These are phyloP conservation scores for Uromyces viciae-fabae DNA, from an alignment of 1,284 basidiomycete species.

Conservation along the genomic window DNA sequence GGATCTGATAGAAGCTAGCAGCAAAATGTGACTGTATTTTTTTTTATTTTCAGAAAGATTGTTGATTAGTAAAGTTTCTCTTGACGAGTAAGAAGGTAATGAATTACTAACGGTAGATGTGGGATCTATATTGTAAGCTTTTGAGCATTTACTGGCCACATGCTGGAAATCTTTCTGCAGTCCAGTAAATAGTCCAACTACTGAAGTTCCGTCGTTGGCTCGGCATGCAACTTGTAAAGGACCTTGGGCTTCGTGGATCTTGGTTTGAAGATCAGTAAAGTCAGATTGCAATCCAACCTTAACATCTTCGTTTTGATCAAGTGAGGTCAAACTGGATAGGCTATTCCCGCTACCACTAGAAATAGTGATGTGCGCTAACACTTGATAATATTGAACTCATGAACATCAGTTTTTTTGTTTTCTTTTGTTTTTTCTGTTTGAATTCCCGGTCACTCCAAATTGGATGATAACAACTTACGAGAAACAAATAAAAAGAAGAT, in stretches of 20 bases:
- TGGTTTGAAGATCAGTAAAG: neutral
- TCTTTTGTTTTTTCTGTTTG: too few species aligned
- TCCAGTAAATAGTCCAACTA: neutral
- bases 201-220: neutral
- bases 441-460: too few species aligned
- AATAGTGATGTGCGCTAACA: too few species aligned
- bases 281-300: neutral
- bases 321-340: too few species aligned
- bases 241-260: neutral
- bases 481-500: too few species aligned
- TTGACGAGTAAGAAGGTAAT: neutral
- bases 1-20: neutral
- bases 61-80: neutral
- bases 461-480: too few species aligned
- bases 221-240: neutral
- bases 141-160: slow-evolving; percentile 12
- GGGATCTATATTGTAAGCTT: slow-evolving; percentile 4
- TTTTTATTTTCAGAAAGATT: neutral
- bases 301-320: too few species aligned
- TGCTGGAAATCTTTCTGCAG: slow-evolving; percentile 3
- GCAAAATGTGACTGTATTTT: neutral
- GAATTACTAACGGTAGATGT: neutral
- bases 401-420: too few species aligned
- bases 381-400: too few species aligned
- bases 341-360: too few species aligned